Percentiles rank a stretch among this genome's conserved stretches.
Conservation (phyloP, 23 red algal genomes). For the Porphyridium purpureum region DNA sequence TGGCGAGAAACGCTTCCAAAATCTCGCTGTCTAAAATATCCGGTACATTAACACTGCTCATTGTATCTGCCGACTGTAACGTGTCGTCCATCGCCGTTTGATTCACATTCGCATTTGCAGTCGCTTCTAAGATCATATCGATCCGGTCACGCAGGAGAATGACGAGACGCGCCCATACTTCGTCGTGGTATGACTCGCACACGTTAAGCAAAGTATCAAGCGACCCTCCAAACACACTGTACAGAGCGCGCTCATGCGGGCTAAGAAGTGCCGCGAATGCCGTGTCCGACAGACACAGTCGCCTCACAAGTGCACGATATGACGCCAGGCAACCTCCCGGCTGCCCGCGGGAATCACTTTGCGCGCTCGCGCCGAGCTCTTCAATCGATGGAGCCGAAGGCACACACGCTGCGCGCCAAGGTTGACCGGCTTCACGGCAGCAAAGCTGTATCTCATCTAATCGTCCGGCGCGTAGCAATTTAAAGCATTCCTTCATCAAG, state of each 20-base stretch:
- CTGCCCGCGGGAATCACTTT: conserved; percentile 22
- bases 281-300: conserved; percentile 5
- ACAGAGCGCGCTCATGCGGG: conserved; percentile 24
- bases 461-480: conserved; percentile 24
- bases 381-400: too few species aligned
- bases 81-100: too few species aligned
- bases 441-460: conserved; percentile 12
- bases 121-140: too few species aligned
- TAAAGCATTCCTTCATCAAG: conserved; percentile 16
- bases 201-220: conserved; percentile 27
- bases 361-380: conserved; percentile 10
- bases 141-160: too few species aligned
- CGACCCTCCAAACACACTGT: conserved; percentile 13
- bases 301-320: conserved; percentile 18
- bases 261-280: conserved; percentile 1
- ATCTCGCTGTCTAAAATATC: too few species aligned
- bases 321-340: conserved; percentile 13
- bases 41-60: too few species aligned
- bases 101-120: too few species aligned
- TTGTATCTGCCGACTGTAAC: too few species aligned
- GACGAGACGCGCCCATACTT: conserved; percentile 31
- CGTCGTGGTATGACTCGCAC: conserved; percentile 17
- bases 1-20: too few species aligned
- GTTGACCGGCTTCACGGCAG: conserved; percentile 22
- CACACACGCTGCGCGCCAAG: conserved; percentile 32